Base-by-base conservation (phyloP, 1,139 yeast genomes). In the Protomyces arabidopsidicola region DNA sequence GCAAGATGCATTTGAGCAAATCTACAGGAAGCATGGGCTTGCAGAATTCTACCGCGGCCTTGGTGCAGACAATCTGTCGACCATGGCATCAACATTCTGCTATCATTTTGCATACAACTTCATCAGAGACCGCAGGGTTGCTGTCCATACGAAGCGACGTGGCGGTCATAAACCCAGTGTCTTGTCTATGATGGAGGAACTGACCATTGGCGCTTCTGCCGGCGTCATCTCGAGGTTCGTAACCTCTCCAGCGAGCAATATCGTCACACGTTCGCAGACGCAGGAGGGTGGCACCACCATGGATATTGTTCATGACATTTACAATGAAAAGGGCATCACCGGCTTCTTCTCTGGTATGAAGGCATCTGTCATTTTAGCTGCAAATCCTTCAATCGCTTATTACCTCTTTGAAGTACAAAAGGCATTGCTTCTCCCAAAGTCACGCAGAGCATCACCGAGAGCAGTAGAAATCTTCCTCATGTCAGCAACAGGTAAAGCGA, bases 301-400 rank as follows among this genome's bases (percentile, higher is more conserved):
- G 38, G 76, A 77, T 63, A 79, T 86, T 61, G 81, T 85, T 36
- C 76, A 78, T 66, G 84, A 84, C 66, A 81, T 88, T 52, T 75
- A 83, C 65, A 77, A 77, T 18, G 85, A 86, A 57, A 88, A 87
- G 70, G 91, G 95, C 3, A 68, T 85, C 55, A 75, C 81, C 18
- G 95, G 95, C 0, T 82, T 88, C 68, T 89, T 96, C 96, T 81
- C 85, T 69, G 96, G 96, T 0, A 80, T 89, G 68, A 85, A 89
- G 73, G 96, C 90, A 9, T 85, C 90, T 14, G 76, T 89, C 71
- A 87, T 89, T 5, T 80, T 89, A 63, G 89, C 93, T 42, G 79
- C 86, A 65, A 89, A 89, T 75, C 96, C 96, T 2, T 85, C 95
- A 50, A 89, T 89, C 72, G 89, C 96, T 3, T 90, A 88, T 74